Evolutionary conservation across 73 alveolate species (phyloP), one percentile per base, ranked within the genome.

Genomic region (Uronychia setigera): DNA sequence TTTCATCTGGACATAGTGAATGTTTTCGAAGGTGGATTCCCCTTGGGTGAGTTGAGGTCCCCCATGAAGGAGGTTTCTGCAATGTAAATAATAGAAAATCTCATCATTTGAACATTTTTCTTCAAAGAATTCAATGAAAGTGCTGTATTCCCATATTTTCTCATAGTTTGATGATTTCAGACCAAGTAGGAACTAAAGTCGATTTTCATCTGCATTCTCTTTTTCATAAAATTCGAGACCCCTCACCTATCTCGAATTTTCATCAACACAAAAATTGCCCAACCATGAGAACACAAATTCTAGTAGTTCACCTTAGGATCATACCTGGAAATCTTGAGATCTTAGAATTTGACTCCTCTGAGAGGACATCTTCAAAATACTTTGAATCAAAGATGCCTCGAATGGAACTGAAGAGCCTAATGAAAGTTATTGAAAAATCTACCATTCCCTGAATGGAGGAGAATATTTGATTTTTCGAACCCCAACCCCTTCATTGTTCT

Each of bases 61-160:
- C 87, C 81, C 82, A 79, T 92, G 94, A 0, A 95, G 83, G 26
- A 92, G 77, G 81, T 85, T 80, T 78, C 99, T 86, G 77, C 95
- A 85, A 77, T 91, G 97, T 27, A 95, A 59, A 82, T 67, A 95
- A 80, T 84, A 95, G 75, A 86, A 87, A 29, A 92, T 74, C 59
- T 95, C 99, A 83, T 95, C 99, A 0, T 80, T 80, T 1, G 94
- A 57, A 31, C 88, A 81, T 34, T 92, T 80, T 80, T 95, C 99
- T 30, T 91, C 88, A 0, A 95, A 57, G 59, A 95, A 94, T 80
- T 95, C 99, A 29, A 80, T 89, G 88, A 95, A 95, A 0, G 95
- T 88, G 35, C 82, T 83, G 0, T 86, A 83, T 86, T 95, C 99
- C 97, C 97, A 92, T 30, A 95, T 60, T 60, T 92, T 89, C 29